Conservation (phyloP, 768 basidiomycete genomes). For the Rhodotorula kratochvilovae region DNA sequence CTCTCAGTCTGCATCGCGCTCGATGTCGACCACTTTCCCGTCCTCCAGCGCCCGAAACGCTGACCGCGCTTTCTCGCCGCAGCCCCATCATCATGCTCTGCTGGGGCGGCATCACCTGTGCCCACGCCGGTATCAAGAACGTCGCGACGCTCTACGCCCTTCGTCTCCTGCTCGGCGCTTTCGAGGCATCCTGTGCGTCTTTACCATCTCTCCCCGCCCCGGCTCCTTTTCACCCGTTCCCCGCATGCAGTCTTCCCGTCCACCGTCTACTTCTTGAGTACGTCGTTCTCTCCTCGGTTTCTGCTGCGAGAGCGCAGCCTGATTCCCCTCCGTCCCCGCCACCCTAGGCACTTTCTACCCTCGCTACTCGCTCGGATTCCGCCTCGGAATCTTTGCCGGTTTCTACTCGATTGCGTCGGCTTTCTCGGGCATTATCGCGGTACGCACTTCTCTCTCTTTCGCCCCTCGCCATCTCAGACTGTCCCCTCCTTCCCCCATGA, state of each 20-base stretch:
- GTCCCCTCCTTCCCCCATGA: no score
- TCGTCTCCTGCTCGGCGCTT: not conserved
- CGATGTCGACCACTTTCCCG: no score
- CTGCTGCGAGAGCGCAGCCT: conserved; percentile 12
- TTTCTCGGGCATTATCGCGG: conserved; percentile 4
- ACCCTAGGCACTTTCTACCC: conserved; percentile 17
- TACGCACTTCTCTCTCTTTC: no score
- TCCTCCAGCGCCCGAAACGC: no score
- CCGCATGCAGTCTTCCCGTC: not conserved
- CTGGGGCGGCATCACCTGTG: conserved; percentile 6
- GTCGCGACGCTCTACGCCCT: not conserved
- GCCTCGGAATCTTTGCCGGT: conserved; percentile 1
- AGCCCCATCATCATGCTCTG: not conserved
- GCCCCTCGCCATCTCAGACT: no score
- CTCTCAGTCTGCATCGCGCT: no score
- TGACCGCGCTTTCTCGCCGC: no score
- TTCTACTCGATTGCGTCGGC: not conserved
- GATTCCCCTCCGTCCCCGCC: not conserved
- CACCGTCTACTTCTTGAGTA: not conserved
- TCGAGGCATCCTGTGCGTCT: not conserved
- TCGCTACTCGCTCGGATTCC: conserved; percentile 1
- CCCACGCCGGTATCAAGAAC: conserved; percentile 3
- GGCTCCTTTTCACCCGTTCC: no score
- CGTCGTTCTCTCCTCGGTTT: not conserved
- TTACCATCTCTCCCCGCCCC: no score